Base-by-base conservation (phyloP, 345 rosid species). In the Eucalyptus paniculata region DNA sequence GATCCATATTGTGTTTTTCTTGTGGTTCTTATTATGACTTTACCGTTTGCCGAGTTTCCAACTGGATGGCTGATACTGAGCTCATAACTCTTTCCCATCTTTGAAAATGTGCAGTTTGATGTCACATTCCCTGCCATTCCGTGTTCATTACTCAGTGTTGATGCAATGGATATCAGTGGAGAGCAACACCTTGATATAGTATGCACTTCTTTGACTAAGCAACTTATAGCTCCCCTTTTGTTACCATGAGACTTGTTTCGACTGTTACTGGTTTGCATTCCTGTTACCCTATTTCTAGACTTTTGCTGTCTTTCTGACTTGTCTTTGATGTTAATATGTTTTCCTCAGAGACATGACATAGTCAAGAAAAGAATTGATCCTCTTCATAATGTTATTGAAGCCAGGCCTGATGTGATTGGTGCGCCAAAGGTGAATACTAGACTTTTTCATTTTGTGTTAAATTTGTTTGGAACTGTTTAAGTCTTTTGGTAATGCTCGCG, bases 151-250 rank as follows among this genome's bases (percentile, higher is more conserved):
- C 95, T 96, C 88, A 96, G 95, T 90, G 88, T 96, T 77, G 97
- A 96, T 90, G 95, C 97, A 60, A 94, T 96, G 97, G 97, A 96
- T 91, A 95, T 94, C 89, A 96, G 97, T 90, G 97, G 96, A 87
- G 96, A 95, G 93, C 95, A 94, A 86, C 97, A 96, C 90, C 92
- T 92, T 90, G 92, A 96, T 91, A 94, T 96, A 87, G 97, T 95
- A 93, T 87, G 96, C 90, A 67, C 87, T 88, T n/a, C 85, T 83
- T 77, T 77, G 85, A 23, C 82, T 26, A 19, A 77, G 47, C 13
- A 23, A 77, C 47, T 77, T 26, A 50, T 88, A 86, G 51, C 69
- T 60, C 62, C 50, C 47, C 37, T 23, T 50, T 60, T 60, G 65
- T 72, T 83, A 12, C 40, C 37, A 18, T 62, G 62, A 40, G 30